Percentiles rank a stretch among this genome's conserved stretches.
phyloP scores from a whole-genome alignment of 73 alveolate species.

The Halteria grandinella region DNA sequence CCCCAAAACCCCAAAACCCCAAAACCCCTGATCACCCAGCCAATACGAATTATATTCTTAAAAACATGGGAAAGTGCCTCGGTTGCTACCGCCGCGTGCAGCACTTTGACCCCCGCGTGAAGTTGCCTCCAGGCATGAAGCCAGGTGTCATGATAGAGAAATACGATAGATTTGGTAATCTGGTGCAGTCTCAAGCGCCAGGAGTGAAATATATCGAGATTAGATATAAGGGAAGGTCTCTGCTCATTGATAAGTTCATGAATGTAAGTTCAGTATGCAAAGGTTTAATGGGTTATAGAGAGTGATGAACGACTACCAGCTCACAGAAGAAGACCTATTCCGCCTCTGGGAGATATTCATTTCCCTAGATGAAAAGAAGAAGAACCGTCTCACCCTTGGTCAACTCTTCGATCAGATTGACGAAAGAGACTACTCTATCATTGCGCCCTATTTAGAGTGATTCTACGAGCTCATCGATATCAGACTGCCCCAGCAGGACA shows the following conservation, averaged over 20 bases:
- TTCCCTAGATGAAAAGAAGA: conserved; percentile 27
- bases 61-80: conserved; percentile 42
- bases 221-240: conserved; percentile 1
- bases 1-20: too few relatives aligned
- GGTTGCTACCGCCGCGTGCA: conserved; percentile 1
- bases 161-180: conserved; percentile 43
- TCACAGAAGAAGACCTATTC: conserved; percentile 23
- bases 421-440: conserved; percentile 58
- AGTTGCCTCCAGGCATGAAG: background rate
- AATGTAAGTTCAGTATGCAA: conserved; percentile 13
- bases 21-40: too few relatives aligned
- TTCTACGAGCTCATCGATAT: conserved; percentile 66
- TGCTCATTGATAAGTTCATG: background rate
- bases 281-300: background rate
- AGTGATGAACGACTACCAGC: conserved; percentile 56
- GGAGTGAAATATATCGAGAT: background rate
- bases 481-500: too few relatives aligned
- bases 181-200: background rate
- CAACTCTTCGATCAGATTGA: conserved; percentile 34
- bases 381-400: conserved; percentile 40
- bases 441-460: conserved; percentile 74
- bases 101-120: conserved; percentile 13
- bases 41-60: too few relatives aligned
- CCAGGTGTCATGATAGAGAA: background rate
- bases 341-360: conserved; percentile 55